A percentile compares a stretch with the other conserved stretches of the same genome.
Evolutionary conservation across 306 rosid genomes (phyloP).

Genomic region (Vachellia pachyceras): DNA sequence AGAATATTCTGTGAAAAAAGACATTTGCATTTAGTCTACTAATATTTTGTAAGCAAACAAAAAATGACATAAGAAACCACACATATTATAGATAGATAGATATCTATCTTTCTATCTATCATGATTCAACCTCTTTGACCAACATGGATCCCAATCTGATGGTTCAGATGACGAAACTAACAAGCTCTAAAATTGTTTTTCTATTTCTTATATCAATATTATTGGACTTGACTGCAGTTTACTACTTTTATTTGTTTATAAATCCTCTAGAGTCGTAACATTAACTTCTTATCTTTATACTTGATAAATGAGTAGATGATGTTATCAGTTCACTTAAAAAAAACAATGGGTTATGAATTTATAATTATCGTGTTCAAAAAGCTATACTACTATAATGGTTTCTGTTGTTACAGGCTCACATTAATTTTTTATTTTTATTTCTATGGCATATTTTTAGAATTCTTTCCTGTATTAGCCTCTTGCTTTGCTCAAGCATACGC

Average conservation of each 20-base stretch:
- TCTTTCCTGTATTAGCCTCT: not conserved
- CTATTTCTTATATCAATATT: not conserved
- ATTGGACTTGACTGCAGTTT: not conserved
- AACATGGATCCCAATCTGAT: not conserved
- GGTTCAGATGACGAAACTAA: not conserved
- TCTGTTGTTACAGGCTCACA: not conserved
- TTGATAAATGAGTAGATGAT: not conserved
- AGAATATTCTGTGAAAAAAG: conserved; percentile 74
- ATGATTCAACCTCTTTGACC: not conserved
- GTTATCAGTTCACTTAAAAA: not conserved
- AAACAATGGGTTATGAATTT: not conserved
- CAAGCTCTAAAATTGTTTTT: not conserved
- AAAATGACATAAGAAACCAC: not conserved
- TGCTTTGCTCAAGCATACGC: not conserved
- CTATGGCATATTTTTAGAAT: not conserved
- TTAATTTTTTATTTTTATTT: not conserved
- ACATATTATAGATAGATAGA: not conserved
- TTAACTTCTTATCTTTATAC: not conserved
- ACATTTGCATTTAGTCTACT: not conserved
- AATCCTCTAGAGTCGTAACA: not conserved
- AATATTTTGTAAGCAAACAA: not conserved
- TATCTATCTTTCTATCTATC: not conserved
- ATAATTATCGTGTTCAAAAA: not conserved
- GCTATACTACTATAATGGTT: not conserved
- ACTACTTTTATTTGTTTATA: not conserved